Evolutionary conservation across 306 rosid genomes (phyloP).

Genomic region (Castanospermum australe): DNA sequence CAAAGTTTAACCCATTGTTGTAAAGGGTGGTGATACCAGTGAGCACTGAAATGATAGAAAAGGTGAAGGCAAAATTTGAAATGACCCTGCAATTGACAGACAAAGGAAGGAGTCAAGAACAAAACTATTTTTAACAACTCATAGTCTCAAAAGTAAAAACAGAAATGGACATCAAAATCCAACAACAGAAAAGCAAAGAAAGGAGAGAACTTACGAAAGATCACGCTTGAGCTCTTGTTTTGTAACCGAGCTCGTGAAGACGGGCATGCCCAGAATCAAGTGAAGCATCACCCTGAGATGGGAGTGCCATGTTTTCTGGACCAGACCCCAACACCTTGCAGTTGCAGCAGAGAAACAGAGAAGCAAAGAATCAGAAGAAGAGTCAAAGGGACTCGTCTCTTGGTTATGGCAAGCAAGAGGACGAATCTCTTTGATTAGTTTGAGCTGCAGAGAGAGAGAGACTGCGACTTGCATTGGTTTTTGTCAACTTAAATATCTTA

Average conservation of each 20-base stretch:
- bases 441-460: too few species aligned
- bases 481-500: background rate
- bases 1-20: slow-evolving; percentile 74
- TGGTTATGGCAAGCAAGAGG: background rate
- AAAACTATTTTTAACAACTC: too few species aligned
- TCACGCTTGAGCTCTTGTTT: slow-evolving; percentile 99
- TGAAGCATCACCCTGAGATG: slow-evolving; percentile 34
- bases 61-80: slow-evolving; percentile 89
- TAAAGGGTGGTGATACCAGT: slow-evolving; percentile 93
- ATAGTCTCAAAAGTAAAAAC: too few species aligned
- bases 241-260: slow-evolving; percentile 91
- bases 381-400: background rate
- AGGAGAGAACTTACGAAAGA: slow-evolving; percentile 57
- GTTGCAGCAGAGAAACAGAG: too few species aligned
- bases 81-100: slow-evolving; percentile 57
- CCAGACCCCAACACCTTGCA: slow-evolving; percentile 27
- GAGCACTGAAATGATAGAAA: slow-evolving; percentile 88
- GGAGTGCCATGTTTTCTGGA: slow-evolving; percentile 25
- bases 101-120: slow-evolving; percentile 7
- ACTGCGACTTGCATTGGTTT: background rate
- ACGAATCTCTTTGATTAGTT: slow-evolving; percentile 4
- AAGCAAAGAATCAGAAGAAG: too few species aligned
- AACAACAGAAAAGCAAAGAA: background rate
- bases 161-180: background rate
- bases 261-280: slow-evolving; percentile 86